These are phyloP conservation scores for Melastoma candidum DNA, from an alignment of 441 rosid genomes.

Conservation along the genomic window DNA sequence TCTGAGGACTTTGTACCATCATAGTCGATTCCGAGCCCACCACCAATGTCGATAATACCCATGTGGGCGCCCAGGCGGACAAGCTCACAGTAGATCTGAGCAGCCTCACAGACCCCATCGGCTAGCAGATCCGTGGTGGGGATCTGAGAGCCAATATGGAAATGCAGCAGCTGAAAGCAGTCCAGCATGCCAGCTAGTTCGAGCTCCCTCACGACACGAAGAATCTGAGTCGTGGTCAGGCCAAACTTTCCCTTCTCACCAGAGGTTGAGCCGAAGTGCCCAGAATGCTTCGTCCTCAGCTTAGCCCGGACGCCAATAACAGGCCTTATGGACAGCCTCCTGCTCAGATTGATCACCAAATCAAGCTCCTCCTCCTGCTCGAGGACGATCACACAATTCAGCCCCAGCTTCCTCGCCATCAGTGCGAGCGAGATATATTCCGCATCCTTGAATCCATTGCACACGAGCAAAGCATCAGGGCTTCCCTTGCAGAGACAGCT, in stretches of 20 bases:
- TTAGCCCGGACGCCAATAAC: slow-evolving; percentile 80
- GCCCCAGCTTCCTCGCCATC: slow-evolving; percentile 56
- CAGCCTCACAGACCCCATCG: slow-evolving; percentile 80
- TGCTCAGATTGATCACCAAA: slow-evolving; percentile 52
- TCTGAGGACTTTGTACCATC: slow-evolving; percentile 84
- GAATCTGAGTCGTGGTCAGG: slow-evolving; percentile 59
- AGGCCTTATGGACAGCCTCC: slow-evolving; percentile 53
- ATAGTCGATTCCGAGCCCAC: slow-evolving; percentile 88
- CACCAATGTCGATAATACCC: slow-evolving; percentile 79
- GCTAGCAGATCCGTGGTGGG: slow-evolving; percentile 66
- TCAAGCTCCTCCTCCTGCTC: slow-evolving; percentile 92
- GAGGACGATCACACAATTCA: slow-evolving; percentile 79
- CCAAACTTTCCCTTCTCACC: slow-evolving; percentile 97
- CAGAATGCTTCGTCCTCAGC: slow-evolving; percentile 83
- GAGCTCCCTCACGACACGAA: slow-evolving; percentile 66
- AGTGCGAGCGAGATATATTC: slow-evolving; percentile 76
- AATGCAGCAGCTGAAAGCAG: slow-evolving; percentile 78
- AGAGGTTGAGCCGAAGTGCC: slow-evolving; percentile 91
- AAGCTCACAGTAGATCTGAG: slow-evolving; percentile 82
- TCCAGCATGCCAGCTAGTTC: slow-evolving; percentile 67
- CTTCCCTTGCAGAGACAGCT: slow-evolving; percentile 73
- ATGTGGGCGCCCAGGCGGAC: slow-evolving; percentile 79
- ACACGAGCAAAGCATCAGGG: slow-evolving; percentile 58
- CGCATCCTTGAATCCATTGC: slow-evolving; percentile 83
- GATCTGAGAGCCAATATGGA: slow-evolving; percentile 94